Evolutionary conservation across 179 eudicot genomes (phyloP).

Genomic region (Patellifolia procumbens): DNA sequence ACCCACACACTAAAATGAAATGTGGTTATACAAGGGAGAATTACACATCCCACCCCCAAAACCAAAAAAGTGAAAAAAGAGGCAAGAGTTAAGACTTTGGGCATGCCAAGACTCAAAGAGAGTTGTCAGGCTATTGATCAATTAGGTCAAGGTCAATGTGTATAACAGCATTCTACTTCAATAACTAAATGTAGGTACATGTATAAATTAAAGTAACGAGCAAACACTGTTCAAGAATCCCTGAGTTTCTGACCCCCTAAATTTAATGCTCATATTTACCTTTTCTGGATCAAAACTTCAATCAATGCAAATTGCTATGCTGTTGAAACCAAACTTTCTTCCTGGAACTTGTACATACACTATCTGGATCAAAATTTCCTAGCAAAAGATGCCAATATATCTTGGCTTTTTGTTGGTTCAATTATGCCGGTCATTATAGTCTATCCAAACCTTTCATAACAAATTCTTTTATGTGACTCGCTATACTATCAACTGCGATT

Average conservation of each 20-base stretch:
- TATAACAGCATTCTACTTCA: conserved; percentile 29
- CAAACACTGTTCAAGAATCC: conserved; percentile 22
- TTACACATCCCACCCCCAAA: neutral
- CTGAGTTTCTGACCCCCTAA: conserved; percentile 25
- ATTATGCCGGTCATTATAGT: neutral
- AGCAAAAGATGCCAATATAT: neutral
- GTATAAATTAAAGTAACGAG: conserved; percentile 29
- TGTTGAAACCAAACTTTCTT: neutral
- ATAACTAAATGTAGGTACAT: conserved; percentile 23
- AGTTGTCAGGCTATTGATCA: conserved; percentile 11
- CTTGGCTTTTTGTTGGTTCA: neutral
- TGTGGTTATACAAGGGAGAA: conserved; percentile 3
- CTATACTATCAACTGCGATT: too few relatives aligned
- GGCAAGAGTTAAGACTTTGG: neutral
- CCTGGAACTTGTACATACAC: too few relatives aligned
- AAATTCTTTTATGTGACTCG: neutral
- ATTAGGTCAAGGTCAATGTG: conserved; percentile 34
- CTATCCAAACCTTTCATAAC: neutral
- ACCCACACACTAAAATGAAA: neutral
- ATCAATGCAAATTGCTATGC: conserved; percentile 20
- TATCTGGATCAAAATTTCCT: too few relatives aligned
- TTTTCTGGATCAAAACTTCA: conserved; percentile 14
- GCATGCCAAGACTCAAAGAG: conserved; percentile 4
- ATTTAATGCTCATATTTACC: conserved; percentile 27
- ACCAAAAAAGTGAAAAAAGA: conserved; percentile 4